These are phyloP conservation scores for Phytopythium helicoides DNA, from an alignment of 352 stramenopile species.

Conservation along the genomic window DNA sequence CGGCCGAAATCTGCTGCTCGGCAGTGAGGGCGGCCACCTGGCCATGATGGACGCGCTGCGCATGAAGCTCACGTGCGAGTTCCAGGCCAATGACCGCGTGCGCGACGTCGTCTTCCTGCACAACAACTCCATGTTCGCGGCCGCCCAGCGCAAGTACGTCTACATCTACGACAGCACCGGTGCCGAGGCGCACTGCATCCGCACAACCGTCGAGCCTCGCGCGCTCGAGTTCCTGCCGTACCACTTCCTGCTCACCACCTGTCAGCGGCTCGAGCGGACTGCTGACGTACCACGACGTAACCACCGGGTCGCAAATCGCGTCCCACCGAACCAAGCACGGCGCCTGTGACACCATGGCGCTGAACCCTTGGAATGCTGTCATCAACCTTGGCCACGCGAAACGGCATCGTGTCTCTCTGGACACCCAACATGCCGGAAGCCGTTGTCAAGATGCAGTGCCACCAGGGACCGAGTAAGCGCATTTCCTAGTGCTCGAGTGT, in stretches of 20 bases:
- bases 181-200: slow-evolving; percentile 96
- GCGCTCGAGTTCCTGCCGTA: slow-evolving; percentile 97
- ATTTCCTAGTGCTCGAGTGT: background rate
- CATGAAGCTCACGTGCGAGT: slow-evolving; percentile 91
- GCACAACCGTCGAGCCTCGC: slow-evolving; percentile 89
- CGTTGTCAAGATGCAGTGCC: slow-evolving; percentile 97
- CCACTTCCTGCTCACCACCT: slow-evolving; percentile 97
- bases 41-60: slow-evolving; percentile 93
- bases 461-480: slow-evolving; percentile 92
- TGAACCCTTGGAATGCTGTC: slow-evolving; percentile 97
- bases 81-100: slow-evolving; percentile 94
- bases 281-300: slow-evolving; percentile 97
- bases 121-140: slow-evolving; percentile 96
- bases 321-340: slow-evolving; percentile 92
- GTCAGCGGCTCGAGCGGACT: slow-evolving; percentile 84
- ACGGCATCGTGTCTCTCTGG: slow-evolving; percentile 98
- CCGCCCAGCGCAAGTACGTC: slow-evolving; percentile 97
- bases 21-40: slow-evolving; percentile 94
- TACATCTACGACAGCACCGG: slow-evolving; percentile 99
- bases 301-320: slow-evolving; percentile 91
- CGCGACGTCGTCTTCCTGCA: slow-evolving; percentile 97
- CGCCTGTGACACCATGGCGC: slow-evolving; percentile 89
- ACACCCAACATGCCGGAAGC: slow-evolving; percentile 92
- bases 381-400: slow-evolving; percentile 96
- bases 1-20: slow-evolving; percentile 93